Evolutionary conservation across 2,329 filamentous ascomycete species (phyloP).

Genomic region (Pezicula rhizophila): DNA sequence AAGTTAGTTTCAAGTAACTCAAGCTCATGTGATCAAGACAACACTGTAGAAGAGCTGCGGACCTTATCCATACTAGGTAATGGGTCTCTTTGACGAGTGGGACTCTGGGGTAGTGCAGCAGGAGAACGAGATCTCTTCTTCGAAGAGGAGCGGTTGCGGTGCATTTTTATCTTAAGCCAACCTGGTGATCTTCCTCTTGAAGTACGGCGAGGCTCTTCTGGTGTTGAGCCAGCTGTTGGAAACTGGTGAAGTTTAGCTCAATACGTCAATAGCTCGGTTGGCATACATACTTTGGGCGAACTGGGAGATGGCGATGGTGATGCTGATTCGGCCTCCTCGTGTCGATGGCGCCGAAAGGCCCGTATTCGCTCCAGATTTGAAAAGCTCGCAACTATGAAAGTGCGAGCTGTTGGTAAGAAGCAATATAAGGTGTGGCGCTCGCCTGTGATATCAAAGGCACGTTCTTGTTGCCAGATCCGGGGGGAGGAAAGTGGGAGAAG

Average conservation of each 20-base stretch:
- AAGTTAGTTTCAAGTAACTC: no score
- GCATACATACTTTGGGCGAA: not conserved
- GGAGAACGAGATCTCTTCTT: slow-evolving; percentile 19
- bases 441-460: slow-evolving; percentile 1
- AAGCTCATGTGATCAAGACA: not conserved
- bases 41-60: not conserved
- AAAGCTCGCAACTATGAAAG: slow-evolving; percentile 9
- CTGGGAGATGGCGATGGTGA: not conserved
- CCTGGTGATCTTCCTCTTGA: slow-evolving; percentile 19
- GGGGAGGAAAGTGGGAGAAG: not conserved
- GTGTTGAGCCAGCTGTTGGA: no score
- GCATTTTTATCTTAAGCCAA: slow-evolving; percentile 24
- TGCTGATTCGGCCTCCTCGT: slow-evolving; percentile 17
- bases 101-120: slow-evolving; percentile 5
- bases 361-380: slow-evolving; percentile 24
- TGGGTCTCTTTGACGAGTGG: slow-evolving; percentile 8
- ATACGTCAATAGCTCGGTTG: not conserved
- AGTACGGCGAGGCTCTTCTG: slow-evolving; percentile 8
- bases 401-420: slow-evolving; percentile 6
- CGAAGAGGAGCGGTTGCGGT: slow-evolving; percentile 17
- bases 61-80: not conserved
- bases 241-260: not conserved
- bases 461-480: not conserved
- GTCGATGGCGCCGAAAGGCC: slow-evolving; percentile 22
- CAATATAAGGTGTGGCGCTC: slow-evolving; percentile 3